Evolutionary conservation across 495 filamentous ascomycete species (phyloP).

Genomic region (Aspergillus bridgeri): DNA sequence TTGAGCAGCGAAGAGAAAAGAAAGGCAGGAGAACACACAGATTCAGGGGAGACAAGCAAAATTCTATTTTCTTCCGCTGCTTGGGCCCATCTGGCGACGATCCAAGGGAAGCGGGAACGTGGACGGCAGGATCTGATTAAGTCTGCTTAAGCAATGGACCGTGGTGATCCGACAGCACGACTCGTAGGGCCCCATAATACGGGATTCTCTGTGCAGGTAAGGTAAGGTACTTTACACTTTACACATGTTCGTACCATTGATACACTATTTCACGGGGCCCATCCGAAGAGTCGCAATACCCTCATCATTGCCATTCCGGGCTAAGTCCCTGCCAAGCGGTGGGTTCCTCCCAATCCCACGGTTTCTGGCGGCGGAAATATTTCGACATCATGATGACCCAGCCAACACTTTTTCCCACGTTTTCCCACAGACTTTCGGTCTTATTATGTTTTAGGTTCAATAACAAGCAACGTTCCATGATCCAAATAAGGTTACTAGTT

Average conservation of each 20-base stretch:
- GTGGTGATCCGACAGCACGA: no score
- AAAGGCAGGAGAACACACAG: neutral
- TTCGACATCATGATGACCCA: neutral
- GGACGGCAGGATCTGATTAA: neutral
- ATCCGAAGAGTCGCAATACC: neutral
- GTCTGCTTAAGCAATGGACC: neutral
- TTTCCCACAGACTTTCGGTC: neutral
- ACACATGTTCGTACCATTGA: no score
- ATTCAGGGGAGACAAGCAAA: neutral
- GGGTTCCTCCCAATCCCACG: neutral
- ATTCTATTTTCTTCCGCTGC: neutral
- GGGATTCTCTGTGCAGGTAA: no score
- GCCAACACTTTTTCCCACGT: neutral
- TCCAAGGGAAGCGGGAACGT: neutral
- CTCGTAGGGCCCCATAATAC: no score
- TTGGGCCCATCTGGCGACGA: neutral
- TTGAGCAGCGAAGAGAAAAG: neutral
- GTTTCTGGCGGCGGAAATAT: neutral
- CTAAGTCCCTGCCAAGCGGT: neutral
- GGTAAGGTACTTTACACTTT: no score
- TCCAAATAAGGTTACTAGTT: neutral
- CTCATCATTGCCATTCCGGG: neutral
- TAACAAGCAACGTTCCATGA: neutral
- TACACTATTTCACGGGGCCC: neutral
- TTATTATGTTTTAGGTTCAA: neutral